These are phyloP conservation scores for Quercus lobata DNA, from an alignment of 331 rosid genomes.

Conservation along the genomic window DNA sequence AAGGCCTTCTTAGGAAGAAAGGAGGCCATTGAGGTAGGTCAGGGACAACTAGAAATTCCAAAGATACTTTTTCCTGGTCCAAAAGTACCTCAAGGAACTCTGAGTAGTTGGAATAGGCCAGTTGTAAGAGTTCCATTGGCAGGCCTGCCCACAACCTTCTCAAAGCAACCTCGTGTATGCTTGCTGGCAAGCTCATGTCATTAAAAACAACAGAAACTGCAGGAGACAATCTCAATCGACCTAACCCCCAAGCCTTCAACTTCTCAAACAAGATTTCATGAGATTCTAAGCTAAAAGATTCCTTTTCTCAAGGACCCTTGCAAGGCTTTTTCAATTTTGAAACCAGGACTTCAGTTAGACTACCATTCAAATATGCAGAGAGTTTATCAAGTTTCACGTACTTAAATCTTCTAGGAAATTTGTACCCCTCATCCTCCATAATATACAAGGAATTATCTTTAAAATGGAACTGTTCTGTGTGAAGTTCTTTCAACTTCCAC, in stretches of 20 bases:
- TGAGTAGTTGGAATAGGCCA: constrained; percentile 51
- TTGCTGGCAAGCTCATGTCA: constrained; percentile 52
- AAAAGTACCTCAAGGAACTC: constrained; percentile 36
- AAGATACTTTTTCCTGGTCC: constrained; percentile 23
- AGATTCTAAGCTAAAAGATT: no score
- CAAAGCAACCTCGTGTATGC: constrained; percentile 56
- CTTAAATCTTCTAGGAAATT: constrained; percentile 31
- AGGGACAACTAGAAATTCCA: constrained; percentile 60
- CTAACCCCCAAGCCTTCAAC: constrained; percentile 54
- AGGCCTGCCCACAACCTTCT: constrained; percentile 66
- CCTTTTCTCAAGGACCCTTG: neutral
- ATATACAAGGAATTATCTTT: constrained; percentile 34
- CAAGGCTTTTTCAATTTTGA: constrained; percentile 20
- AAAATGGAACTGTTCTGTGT: constrained; percentile 22
- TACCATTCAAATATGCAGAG: constrained; percentile 39
- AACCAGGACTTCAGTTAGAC: constrained; percentile 34
- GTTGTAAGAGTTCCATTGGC: constrained; percentile 57
- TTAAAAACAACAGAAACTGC: constrained; percentile 40
- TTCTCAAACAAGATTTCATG: constrained; percentile 54
- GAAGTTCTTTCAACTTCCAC: constrained; percentile 25
- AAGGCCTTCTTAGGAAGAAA: constrained; percentile 55
- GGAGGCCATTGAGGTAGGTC: constrained; percentile 64
- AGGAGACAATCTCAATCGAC: constrained; percentile 43
- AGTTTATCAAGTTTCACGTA: constrained; percentile 26
- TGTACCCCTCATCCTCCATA: constrained; percentile 38